Base-by-base conservation (phyloP, 2,329 filamentous ascomycete genomes). In the Arthrinium puccinioides region DNA sequence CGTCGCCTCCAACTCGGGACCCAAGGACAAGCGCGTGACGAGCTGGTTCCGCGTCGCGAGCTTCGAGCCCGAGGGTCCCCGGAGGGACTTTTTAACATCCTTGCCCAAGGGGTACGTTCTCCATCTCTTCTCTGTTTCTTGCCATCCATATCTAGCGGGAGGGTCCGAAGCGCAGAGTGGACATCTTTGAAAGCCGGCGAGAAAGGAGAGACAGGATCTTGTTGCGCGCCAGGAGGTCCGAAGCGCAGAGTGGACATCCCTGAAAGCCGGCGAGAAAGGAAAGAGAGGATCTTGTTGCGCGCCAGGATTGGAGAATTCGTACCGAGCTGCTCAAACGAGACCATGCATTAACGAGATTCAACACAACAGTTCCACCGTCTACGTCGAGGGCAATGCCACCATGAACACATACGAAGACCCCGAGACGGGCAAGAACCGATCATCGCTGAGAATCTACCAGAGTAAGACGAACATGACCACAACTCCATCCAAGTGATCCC, bases 11-110 rank as follows among this genome's bases (percentile, higher is more conserved):
- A 80, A 68, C 60, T 61, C 59, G 42, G 87, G 87, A 11, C 64
- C 70, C 43, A 68, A 65, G 47, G 83, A 90, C 13, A 84, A 86
- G 62, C 72, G 78, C 55, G 74, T 79, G 57, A 86, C 84, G 21
- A 92, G 82, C 70, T 97, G 85, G 84, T 97, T 94, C 73, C 74
- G 72, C 40, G 70, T 97, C 38, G 70, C 79, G 23, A 79, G 72
- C 65, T 97, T 97, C 59, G 51, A 66, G 36, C 66, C 68, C 11
- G 79, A 86, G 46, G 85, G 83, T 10, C 62, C 74, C 34, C 70
- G 74, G 57, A 80, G 82, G 54, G 85, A 95, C 45, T 82, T 76
- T 54, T 59, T 95, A 50, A 65, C 85, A 55, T 69, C 64, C 53
- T 63, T 96, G 61, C 78, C 79, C 38, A 97, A 96, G 71, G 90